A percentile compares a stretch with the other conserved stretches of the same genome.
These are phyloP conservation scores for Hortiboletus campestris DNA, from an alignment of 768 basidiomycete species.

Conservation along the genomic window DNA sequence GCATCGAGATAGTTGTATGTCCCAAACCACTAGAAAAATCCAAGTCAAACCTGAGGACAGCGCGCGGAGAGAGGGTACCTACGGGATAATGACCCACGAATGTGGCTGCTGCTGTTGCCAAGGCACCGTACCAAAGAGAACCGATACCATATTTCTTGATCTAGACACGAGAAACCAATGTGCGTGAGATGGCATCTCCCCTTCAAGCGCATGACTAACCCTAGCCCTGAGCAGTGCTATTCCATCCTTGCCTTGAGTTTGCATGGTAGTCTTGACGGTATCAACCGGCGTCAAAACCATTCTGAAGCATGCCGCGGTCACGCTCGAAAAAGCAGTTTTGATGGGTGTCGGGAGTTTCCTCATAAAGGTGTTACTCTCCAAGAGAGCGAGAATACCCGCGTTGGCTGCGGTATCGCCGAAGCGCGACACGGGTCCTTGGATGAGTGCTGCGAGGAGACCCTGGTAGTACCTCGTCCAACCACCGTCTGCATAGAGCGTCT, in stretches of 20 bases:
- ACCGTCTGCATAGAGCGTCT: conserved; percentile 73
- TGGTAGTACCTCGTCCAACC: conserved; percentile 86
- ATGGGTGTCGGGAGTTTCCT: conserved; percentile 56
- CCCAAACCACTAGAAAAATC: conserved; percentile 62
- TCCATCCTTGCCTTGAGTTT: conserved; percentile 80
- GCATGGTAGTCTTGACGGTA: conserved; percentile 93
- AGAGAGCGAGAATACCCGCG: conserved; percentile 83
- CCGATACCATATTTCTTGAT: conserved; percentile 73
- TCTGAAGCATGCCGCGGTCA: conserved; percentile 80
- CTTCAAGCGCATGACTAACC: conserved; percentile 35
- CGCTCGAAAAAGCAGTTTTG: conserved; percentile 77
- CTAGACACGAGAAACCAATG: conserved; percentile 34
- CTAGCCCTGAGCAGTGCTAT: conserved; percentile 63
- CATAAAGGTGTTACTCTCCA: conserved; percentile 74
- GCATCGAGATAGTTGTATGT: conserved; percentile 81
- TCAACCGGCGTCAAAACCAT: conserved; percentile 94
- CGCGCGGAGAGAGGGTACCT: conserved; percentile 21
- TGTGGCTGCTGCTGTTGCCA: conserved; percentile 90
- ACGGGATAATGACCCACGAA: conserved; percentile 92
- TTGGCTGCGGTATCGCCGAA: conserved; percentile 98
- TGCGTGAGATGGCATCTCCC: not conserved
- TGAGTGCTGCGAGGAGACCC: conserved; percentile 78
- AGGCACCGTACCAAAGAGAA: conserved; percentile 85
- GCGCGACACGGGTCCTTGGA: conserved; percentile 81
- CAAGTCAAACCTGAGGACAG: not conserved